These are phyloP conservation scores for Penicillium taxi DNA, from an alignment of 495 filamentous ascomycete species.

Conservation along the genomic window DNA sequence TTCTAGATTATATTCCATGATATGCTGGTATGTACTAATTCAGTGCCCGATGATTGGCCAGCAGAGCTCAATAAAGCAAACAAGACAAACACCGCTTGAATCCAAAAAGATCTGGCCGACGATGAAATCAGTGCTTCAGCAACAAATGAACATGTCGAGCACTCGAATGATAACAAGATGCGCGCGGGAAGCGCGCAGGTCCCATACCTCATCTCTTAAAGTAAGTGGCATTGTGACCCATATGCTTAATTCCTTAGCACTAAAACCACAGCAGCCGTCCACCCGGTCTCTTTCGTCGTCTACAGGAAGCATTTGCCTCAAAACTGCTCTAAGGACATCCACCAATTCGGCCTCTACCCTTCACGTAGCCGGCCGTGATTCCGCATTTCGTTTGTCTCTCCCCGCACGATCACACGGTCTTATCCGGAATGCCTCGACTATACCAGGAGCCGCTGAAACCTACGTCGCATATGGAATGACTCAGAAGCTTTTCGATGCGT, in stretches of 20 bases:
- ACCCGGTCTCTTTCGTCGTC: slow-evolving; percentile 7
- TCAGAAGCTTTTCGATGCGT: slow-evolving; percentile 69
- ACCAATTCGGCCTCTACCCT: neutral
- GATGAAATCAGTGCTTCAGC: slow-evolving; percentile 5
- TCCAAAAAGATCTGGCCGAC: slow-evolving; percentile 16
- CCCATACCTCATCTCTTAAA: slow-evolving; percentile 8
- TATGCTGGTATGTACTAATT: no score
- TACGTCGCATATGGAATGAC: slow-evolving; percentile 74
- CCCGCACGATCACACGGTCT: slow-evolving; percentile 20
- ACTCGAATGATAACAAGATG: slow-evolving; percentile 16
- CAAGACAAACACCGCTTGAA: slow-evolving; percentile 25
- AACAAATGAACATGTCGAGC: slow-evolving; percentile 13
- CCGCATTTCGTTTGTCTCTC: slow-evolving; percentile 8
- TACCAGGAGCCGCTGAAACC: slow-evolving; percentile 46
- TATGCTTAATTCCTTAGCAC: no score
- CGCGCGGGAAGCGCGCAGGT: slow-evolving; percentile 11
- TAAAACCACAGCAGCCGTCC: slow-evolving; percentile 7
- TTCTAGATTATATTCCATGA: no score
- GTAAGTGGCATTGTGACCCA: no score
- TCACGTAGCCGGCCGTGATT: slow-evolving; percentile 4
- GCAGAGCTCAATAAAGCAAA: slow-evolving; percentile 20
- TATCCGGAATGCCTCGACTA: slow-evolving; percentile 25
- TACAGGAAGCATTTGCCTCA: neutral
- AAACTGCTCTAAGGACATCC: slow-evolving; percentile 3
- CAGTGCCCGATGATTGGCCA: slow-evolving; percentile 1